Base-by-base conservation (phyloP, 768 basidiomycete genomes). In the Tylopilus sp. region DNA sequence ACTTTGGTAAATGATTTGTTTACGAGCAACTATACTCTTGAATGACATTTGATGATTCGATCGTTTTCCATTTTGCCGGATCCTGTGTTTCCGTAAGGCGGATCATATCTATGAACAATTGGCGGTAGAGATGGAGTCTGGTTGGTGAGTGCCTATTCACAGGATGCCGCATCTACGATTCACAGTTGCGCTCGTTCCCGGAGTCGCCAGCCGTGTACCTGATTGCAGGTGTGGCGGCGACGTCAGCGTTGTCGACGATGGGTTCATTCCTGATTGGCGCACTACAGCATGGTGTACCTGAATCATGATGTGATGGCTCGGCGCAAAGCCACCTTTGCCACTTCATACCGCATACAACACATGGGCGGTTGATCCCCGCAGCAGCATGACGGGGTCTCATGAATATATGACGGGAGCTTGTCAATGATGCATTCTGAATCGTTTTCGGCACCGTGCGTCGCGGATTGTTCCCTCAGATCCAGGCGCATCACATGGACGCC, bases 1-100 rank as follows among this genome's bases (percentile, higher is more conserved):
- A 61, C 50, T 57, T 56, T 53, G 46, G 42, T 57, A 55, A 51
- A 63, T 45, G 63, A 52, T 42, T 50, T 62, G 40, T 39, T 60
- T 65, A 67, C 65, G 63, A 56, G 47, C 40, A n/a, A 25, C 48
- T 36, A 31, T 55, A 59, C 51, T 58, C 4, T 54, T 45, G 39
- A 65, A 65, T 68, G 68, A 56, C 30, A 41, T 47, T 28, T 52
- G 57, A 67, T 57, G 57, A 57, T 23, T n/a, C 36, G 44, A 51
- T 41, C 41, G 39, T n/a, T 39, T 50, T 59, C 42, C 59, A 51
- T 62, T 50, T 8, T 20, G 28, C 21, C 43, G 49, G 56, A 52
- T 57, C 44, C 18, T 10, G 20, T 22, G 30, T 3, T 30, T 48
- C 6, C 5, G 38, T 30, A 22, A 28, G 26, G 44, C 43, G 61